Evolutionary conservation across 1,284 basidiomycete species (phyloP).

Genomic region (Caloboletus inedulis): DNA sequence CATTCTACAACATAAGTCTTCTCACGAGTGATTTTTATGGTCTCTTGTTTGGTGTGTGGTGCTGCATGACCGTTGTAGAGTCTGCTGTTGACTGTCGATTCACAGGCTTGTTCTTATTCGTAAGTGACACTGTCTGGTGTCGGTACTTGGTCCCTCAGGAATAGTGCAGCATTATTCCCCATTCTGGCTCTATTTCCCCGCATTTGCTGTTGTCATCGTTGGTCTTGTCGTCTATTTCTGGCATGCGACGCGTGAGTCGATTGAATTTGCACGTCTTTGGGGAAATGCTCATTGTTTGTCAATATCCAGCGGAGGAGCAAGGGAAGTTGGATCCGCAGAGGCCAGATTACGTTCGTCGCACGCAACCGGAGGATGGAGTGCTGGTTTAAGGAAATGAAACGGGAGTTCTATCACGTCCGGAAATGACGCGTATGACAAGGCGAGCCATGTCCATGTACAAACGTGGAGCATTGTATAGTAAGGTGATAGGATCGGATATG

Average conservation of each 20-base stretch:
- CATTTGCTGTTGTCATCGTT: conserved; percentile 64
- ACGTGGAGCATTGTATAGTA: neutral
- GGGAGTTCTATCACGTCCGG: neutral
- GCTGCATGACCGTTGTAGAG: neutral
- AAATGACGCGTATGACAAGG: neutral
- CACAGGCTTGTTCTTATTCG: conserved; percentile 64
- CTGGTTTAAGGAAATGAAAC: conserved; percentile 15
- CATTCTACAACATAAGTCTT: conserved; percentile 79
- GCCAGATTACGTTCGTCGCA: conserved; percentile 56
- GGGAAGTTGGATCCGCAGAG: conserved; percentile 59
- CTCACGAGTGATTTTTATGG: conserved; percentile 85
- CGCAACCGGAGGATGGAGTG: conserved; percentile 18
- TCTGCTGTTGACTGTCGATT: conserved; percentile 7
- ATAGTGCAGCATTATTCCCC: conserved; percentile 63
- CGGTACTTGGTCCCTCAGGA: conserved; percentile 10
- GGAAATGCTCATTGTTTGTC: conserved; percentile 5
- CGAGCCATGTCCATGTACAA: neutral
- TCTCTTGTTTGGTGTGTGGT: conserved; percentile 66
- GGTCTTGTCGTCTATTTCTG: conserved; percentile 82
- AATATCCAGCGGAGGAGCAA: conserved; percentile 66
- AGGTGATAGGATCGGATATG: neutral
- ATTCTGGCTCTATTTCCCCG: conserved; percentile 81
- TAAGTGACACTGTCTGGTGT: conserved; percentile 33
- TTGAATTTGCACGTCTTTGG: neutral
- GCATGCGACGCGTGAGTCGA: conserved; percentile 67